Conservation (phyloP, 1,284 basidiomycete genomes). For the Irpex sp. region DNA sequence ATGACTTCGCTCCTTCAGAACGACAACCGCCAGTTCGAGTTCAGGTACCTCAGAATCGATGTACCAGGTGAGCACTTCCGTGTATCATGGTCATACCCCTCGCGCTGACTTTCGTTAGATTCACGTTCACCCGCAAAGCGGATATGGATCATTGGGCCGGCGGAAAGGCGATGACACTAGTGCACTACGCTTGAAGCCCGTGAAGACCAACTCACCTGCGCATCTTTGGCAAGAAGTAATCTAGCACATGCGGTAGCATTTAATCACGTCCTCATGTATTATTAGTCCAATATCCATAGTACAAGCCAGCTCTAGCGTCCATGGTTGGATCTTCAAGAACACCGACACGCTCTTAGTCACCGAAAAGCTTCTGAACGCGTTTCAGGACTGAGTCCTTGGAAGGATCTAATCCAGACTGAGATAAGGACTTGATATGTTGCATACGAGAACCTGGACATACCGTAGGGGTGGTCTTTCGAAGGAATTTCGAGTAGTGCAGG, state of each 20-base stretch:
- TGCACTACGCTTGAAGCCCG: slow-evolving; percentile 55
- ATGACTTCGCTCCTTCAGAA: slow-evolving; percentile 44
- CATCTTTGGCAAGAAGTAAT: not conserved
- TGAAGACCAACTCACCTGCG: not conserved
- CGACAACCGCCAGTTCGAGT: slow-evolving; percentile 71
- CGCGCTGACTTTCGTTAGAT: slow-evolving; percentile 33
- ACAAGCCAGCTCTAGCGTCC: slow-evolving; percentile 7
- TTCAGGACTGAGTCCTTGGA: slow-evolving; percentile 96
- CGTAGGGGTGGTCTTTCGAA: slow-evolving; percentile 91
- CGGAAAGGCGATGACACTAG: slow-evolving; percentile 40
- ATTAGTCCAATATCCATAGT: slow-evolving; percentile 17
- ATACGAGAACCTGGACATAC: slow-evolving; percentile 33
- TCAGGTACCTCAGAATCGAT: slow-evolving; percentile 74
- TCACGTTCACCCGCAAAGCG: slow-evolving; percentile 61
- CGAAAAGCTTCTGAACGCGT: slow-evolving; percentile 95
- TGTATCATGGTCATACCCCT: not conserved
- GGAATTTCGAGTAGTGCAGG: slow-evolving; percentile 97
- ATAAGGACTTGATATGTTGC: slow-evolving; percentile 3
- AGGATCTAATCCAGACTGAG: slow-evolving; percentile 63
- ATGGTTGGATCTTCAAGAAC: not conserved
- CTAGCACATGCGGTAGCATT: not conserved
- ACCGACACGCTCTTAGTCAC: slow-evolving; percentile 51
- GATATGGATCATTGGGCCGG: slow-evolving; percentile 61
- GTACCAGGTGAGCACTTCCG: slow-evolving; percentile 60
- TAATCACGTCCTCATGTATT: slow-evolving; percentile 13